Evolutionary conservation across 345 rosid genomes (phyloP).

Genomic region (Chamaenerion angustifolium): DNA sequence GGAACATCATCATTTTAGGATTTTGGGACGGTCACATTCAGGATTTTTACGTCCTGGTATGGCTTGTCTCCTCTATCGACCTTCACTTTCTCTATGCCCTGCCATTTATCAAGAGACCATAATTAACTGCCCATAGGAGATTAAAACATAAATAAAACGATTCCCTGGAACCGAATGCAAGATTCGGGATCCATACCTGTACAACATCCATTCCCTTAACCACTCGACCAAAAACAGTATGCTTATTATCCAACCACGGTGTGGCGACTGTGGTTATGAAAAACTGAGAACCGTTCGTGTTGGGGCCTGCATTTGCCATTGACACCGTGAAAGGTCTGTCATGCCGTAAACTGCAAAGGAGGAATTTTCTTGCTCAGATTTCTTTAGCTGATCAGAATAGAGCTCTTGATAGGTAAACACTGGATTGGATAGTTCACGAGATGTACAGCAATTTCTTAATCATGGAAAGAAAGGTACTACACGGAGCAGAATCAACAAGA

Average conservation of each 20-base stretch:
- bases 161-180: too few relatives aligned
- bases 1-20: conserved; percentile 16
- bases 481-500: too few relatives aligned
- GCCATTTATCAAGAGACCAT: conserved; percentile 3
- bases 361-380: background rate
- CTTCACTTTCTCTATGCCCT: conserved; percentile 95
- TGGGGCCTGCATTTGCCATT: conserved; percentile 91
- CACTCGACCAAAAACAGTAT: conserved; percentile 91
- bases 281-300: conserved; percentile 88
- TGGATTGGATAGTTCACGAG: too few relatives aligned
- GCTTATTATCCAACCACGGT: conserved; percentile 95
- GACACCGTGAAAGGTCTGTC: conserved; percentile 93
- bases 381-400: too few relatives aligned
- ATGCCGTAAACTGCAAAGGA: conserved; percentile 61
- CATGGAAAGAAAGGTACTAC: too few relatives aligned
- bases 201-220: conserved; percentile 94
- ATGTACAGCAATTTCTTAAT: too few relatives aligned
- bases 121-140: background rate
- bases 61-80: conserved; percentile 79
- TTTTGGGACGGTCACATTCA: conserved; percentile 79
- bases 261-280: conserved; percentile 96
- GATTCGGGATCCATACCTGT: conserved; percentile 45
- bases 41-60: conserved; percentile 76
- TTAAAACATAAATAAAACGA: background rate
- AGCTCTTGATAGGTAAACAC: too few relatives aligned